These are phyloP conservation scores for Phytophthora citricola DNA, from an alignment of 352 stramenopile genomes.

Conservation along the genomic window DNA sequence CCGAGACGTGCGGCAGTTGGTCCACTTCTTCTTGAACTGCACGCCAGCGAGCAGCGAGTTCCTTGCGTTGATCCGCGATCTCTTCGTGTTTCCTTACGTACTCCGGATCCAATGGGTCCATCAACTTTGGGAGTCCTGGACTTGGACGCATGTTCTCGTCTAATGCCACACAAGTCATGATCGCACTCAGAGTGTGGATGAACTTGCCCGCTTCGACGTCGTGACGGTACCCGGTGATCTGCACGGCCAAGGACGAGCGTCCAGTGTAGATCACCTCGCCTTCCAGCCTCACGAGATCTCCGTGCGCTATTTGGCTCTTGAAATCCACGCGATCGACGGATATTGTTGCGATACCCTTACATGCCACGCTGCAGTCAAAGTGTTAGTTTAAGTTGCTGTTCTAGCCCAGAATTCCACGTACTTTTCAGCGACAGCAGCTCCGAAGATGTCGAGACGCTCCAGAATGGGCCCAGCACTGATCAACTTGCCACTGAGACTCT, in stretches of 20 bases:
- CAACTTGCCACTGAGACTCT: constrained; percentile 39
- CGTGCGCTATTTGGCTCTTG: constrained; percentile 47
- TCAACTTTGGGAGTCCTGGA: constrained; percentile 39
- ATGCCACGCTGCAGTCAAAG: constrained; percentile 7
- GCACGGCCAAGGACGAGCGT: constrained; percentile 52
- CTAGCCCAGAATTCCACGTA: constrained; percentile 43
- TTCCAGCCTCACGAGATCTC: constrained; percentile 52
- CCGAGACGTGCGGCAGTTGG: constrained; percentile 18
- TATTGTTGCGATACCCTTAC: constrained; percentile 33
- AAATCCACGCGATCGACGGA: constrained; percentile 54
- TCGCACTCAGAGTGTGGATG: constrained; percentile 50
- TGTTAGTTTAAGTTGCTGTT: constrained; percentile 3
- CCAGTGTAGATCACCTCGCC: constrained; percentile 46
- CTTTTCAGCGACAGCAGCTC: neutral
- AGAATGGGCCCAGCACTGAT: constrained; percentile 50
- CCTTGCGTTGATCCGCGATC: constrained; percentile 39
- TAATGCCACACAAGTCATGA: constrained; percentile 60
- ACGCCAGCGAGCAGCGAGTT: constrained; percentile 39
- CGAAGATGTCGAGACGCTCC: constrained; percentile 45
- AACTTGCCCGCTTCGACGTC: constrained; percentile 36
- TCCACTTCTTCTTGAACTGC: constrained; percentile 48
- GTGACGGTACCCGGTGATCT: constrained; percentile 46
- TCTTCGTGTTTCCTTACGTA: constrained; percentile 43
- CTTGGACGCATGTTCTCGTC: constrained; percentile 43
- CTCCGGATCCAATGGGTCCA: constrained; percentile 35